Evolutionary conservation across 345 rosid species (phyloP), one percentile per base, ranked within the genome.

Genomic region (Microcos paniculata): DNA sequence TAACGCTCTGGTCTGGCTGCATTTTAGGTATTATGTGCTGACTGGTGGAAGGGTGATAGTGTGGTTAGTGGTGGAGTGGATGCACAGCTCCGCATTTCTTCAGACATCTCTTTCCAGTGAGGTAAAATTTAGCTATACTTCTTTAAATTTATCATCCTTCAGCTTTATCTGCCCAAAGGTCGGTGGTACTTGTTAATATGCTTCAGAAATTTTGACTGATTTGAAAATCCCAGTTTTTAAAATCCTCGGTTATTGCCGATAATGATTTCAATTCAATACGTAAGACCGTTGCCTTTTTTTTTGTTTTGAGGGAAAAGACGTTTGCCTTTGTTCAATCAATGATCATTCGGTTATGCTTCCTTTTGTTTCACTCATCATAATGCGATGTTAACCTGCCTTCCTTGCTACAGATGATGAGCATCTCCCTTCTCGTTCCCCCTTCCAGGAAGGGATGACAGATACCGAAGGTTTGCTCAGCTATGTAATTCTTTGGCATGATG

Each of bases 11-110:
- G 21, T 31, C 45, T 77, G 49, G n/a, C 33, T 81, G 46, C 76
- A 28, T 53, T 26, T 65, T 75, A 96, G 98, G 98, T 96, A n/a
- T 82, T 92, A 46, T 86, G 92, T 79, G 93, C 93, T 10, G 99
- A 90, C 85, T 96, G 99, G 99, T 96, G 99, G 99, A 96, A 83
- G 82, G 87, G 87, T 53, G 91, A 96, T 76, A 74, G 85, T 30
- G 87, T 94, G 42, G 68, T 91, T 79, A 94, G 99, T 66, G 99
- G 99, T 51, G 99, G 99, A 52, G 94, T 79, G 53, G 98, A 96
- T 80, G 80, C 91, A 12, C 90, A 90, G 83, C 94, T 96, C 76
- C 78, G 90, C 66, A 86, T 96, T 35, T 90, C 92, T 65, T 84
- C 97, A 0, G 97, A 81, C 51, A 79, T 90, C 48, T 68, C 89